A percentile compares a stretch with the other conserved stretches of the same genome.
Conservation (phyloP, 1,284 basidiomycete species). For the Gomphus sp. region DNA sequence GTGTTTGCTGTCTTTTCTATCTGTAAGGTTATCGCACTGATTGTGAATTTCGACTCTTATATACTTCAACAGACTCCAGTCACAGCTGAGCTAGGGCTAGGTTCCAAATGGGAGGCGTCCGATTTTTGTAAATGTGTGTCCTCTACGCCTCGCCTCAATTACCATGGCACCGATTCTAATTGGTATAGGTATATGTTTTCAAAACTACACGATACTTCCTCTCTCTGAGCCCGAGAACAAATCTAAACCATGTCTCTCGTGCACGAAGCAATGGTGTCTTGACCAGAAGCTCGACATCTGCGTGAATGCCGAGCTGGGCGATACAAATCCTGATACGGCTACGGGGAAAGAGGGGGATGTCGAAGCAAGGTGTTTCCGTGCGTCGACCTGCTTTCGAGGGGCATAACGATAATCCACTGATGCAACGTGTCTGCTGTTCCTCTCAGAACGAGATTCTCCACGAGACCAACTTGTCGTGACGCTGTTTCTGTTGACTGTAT, state of each 20-base stretch:
- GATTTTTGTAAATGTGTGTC: slow-evolving; percentile 75
- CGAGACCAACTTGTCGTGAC: slow-evolving; percentile 88
- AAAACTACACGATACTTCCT: slow-evolving; percentile 81
- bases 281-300: slow-evolving; percentile 88
- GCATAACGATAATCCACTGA: neutral
- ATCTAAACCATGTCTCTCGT: slow-evolving; percentile 82
- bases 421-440: slow-evolving; percentile 12
- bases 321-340: slow-evolving; percentile 83
- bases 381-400: slow-evolving; percentile 26
- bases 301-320: slow-evolving; percentile 73
- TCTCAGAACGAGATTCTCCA: slow-evolving; percentile 76
- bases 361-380: slow-evolving; percentile 92
- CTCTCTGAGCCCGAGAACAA: slow-evolving; percentile 77
- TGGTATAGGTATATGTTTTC: slow-evolving; percentile 78
- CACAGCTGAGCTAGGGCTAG: slow-evolving; percentile 37
- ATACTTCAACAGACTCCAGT: slow-evolving; percentile 25
- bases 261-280: slow-evolving; percentile 92
- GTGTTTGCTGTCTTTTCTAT: slow-evolving; percentile 4
- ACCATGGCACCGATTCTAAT: neutral
- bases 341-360: slow-evolving; percentile 97
- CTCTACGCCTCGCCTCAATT: neutral
- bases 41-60: neutral
- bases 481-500: slow-evolving; percentile 77
- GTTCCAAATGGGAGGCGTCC: slow-evolving; percentile 70
- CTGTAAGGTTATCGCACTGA: neutral